Percentiles rank a stretch among this genome's conserved stretches.
These are phyloP conservation scores for Penicillium sp. DNA, from an alignment of 2,329 filamentous ascomycete genomes.

Conservation along the genomic window DNA sequence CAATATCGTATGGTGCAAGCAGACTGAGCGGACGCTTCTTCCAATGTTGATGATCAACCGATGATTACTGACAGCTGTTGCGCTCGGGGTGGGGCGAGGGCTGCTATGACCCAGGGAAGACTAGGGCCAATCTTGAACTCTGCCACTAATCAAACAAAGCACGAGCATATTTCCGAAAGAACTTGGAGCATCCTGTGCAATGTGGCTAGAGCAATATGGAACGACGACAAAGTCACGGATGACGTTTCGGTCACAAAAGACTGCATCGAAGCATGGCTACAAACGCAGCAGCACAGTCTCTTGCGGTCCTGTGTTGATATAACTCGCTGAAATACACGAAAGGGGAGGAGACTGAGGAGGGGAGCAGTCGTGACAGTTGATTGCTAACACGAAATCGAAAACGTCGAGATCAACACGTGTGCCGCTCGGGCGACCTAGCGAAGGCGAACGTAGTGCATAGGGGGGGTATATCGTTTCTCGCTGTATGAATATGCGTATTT, in stretches of 20 bases:
- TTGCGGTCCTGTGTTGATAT: neutral
- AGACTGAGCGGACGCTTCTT: neutral
- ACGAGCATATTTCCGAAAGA: neutral
- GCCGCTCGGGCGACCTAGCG: neutral
- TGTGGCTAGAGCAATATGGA: neutral
- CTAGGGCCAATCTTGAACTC: neutral
- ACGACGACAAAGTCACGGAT: neutral
- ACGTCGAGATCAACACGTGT: neutral
- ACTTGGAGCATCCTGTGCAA: neutral
- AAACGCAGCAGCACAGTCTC: neutral
- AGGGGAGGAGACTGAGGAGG: neutral
- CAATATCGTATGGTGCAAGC: neutral
- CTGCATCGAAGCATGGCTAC: neutral
- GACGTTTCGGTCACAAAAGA: neutral
- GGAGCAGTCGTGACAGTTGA: neutral
- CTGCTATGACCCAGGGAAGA: neutral
- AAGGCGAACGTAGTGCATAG: neutral
- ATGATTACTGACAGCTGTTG: slow-evolving; percentile 1
- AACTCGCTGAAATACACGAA: neutral
- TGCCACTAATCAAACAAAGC: neutral
- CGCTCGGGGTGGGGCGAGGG: neutral
- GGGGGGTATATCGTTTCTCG: neutral
- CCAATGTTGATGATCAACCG: neutral
- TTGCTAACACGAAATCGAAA: neutral
- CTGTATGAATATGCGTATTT: neutral